These are phyloP conservation scores for Chrysopogon serrulatus DNA, from an alignment of 176 grass and related monocot genomes.

Conservation along the genomic window DNA sequence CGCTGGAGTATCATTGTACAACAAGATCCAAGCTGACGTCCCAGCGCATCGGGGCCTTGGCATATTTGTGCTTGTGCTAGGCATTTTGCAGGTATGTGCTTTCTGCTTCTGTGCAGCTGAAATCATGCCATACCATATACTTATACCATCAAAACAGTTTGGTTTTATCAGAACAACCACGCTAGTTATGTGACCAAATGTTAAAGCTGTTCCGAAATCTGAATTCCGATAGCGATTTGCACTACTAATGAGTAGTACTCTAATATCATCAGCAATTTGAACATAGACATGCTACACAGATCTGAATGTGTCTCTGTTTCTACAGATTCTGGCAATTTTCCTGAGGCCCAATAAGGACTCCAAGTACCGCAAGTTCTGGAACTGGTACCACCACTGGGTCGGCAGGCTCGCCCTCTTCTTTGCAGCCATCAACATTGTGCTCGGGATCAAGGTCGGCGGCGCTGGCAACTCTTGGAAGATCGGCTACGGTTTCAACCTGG, in stretches of 20 bases:
- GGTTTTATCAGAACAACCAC: background rate
- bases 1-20: conserved; percentile 73
- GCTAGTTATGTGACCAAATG: background rate
- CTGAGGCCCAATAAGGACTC: conserved; percentile 68
- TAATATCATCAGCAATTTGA: background rate
- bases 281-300: background rate
- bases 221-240: background rate
- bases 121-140: background rate
- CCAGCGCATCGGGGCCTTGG: conserved; percentile 77
- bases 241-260: background rate
- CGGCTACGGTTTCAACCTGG: conserved; percentile 82
- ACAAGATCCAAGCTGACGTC: conserved; percentile 75
- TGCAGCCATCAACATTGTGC: conserved; percentile 76
- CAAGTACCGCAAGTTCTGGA: conserved; percentile 84
- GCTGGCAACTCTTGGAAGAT: conserved; percentile 80
- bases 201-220: background rate
- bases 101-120: background rate
- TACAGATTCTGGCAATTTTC: conserved; percentile 78
- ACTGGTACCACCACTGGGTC: conserved; percentile 96
- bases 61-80: conserved; percentile 90
- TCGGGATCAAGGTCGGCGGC: conserved; percentile 70
- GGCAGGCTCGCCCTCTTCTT: conserved; percentile 84
- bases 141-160: background rate
- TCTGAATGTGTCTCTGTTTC: conserved; percentile 16
- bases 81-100: conserved; percentile 72